phyloP scores from a whole-genome alignment of 805 yeast genomes.

The Metschnikowia baotianmanensis region DNA sequence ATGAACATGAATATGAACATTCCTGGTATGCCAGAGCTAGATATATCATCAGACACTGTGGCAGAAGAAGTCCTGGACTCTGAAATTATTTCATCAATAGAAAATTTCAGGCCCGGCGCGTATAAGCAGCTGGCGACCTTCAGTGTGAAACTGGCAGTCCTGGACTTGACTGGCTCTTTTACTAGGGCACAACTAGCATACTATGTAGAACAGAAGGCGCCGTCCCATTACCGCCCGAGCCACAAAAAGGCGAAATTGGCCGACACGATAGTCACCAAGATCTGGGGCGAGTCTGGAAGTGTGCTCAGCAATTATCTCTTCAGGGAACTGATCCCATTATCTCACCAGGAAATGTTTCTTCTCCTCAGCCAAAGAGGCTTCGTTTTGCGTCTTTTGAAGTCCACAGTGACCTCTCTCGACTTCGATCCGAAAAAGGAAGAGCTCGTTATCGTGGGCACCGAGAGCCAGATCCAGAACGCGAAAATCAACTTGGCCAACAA shows the following conservation, averaged over 20 bases:
- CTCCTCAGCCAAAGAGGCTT: slow-evolving; percentile 38
- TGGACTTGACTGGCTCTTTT: slow-evolving; percentile 12
- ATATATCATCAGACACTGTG: neutral
- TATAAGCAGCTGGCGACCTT: neutral
- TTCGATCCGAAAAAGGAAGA: slow-evolving; percentile 29
- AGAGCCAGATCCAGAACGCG: slow-evolving; percentile 42
- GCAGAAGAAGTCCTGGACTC: neutral
- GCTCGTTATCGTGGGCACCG: slow-evolving; percentile 41
- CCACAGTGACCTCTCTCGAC: slow-evolving; percentile 40
- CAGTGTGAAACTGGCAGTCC: slow-evolving; percentile 8
- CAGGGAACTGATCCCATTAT: slow-evolving; percentile 31
- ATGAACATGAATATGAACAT: neutral
- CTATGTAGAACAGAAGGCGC: slow-evolving; percentile 9
- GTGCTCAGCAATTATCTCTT: slow-evolving; percentile 30
- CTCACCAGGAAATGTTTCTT: slow-evolving; percentile 40
- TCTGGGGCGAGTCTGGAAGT: slow-evolving; percentile 32
- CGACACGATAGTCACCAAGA: slow-evolving; percentile 27
- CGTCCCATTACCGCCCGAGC: slow-evolving; percentile 2
- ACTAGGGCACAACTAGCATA: slow-evolving; percentile 14
- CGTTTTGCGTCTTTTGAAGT: slow-evolving; percentile 38
- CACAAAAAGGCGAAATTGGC: slow-evolving; percentile 20
- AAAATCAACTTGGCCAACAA: slow-evolving; percentile 36
- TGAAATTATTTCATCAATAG: slow-evolving; percentile 5
- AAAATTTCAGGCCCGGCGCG: slow-evolving; percentile 5
- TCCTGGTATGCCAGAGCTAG: slow-evolving; percentile 1